Evolutionary conservation across 306 rosid species (phyloP), one percentile per base, ranked within the genome.

Genomic region (Sophora flavescens): DNA sequence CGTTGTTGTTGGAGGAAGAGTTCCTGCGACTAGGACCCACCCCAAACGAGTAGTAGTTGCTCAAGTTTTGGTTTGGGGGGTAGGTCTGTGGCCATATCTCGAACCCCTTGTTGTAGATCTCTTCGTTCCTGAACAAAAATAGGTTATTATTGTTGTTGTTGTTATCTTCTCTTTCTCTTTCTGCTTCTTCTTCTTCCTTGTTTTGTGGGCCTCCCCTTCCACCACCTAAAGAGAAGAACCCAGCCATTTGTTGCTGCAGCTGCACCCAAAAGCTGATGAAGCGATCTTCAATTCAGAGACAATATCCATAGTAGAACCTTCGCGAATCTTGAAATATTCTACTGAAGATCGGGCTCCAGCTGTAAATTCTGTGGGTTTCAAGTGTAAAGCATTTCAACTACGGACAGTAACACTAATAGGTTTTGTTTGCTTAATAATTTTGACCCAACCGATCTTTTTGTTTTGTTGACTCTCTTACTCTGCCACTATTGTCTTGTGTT

Each of bases 1-100:
- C 22, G 22, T 22, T 22, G 22, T 22, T 62, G 73, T 28, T 39
- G 68, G 13, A 39, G 67, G 80, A 45, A 36, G 78, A 45, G 81
- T 26, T 72, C 16, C 73, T 78, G 3, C 87, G 78, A 65, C 86
- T 85, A 78, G 93, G 91, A 83, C 87, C 89, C 68, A 86, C 88
- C 13, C 93, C 93, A 61, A 87, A 89, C 42, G 93, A 86, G 76
- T 82, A 75, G 74, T 76, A 85, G 85, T 73, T 84, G 78, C 16
- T 77, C 71, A 83, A 77, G 85, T 82, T 83, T 22, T 81, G 87
- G 5, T 78, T 83, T 12, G 59, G 88, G 6, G 82, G 87, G 52
- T 75, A 75, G 57, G 79, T 71, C 66, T 88, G 88, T 6, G 99
- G 95, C 99, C 99, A 95, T 93, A 91, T 86, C 83, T 93, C 98